Evolutionary conservation across 164 flowering plant species (phyloP).

Genomic region (Nymphaea colorata): DNA sequence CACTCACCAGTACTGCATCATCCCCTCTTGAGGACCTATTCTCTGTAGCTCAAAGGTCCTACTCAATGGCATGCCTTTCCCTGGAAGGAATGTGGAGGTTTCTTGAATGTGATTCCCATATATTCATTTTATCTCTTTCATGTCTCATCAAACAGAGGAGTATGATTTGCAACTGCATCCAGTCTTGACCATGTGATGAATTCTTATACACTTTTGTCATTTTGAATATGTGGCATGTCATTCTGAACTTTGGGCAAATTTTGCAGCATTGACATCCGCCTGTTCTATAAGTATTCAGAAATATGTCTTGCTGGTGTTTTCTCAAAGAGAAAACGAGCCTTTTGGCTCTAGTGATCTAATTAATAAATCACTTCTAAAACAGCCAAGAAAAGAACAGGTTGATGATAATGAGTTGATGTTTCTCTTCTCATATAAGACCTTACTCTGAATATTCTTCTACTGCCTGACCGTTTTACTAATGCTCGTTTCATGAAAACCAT

Average conservation of each 20-base stretch:
- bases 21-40: slow-evolving; percentile 30
- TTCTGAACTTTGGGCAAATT: no score
- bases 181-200: slow-evolving; percentile 19
- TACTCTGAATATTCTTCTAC: slow-evolving; percentile 38
- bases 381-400: slow-evolving; percentile 43
- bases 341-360: slow-evolving; percentile 40
- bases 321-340: slow-evolving; percentile 45
- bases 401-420: slow-evolving; percentile 24
- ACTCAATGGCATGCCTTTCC: slow-evolving; percentile 53
- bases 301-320: slow-evolving; percentile 36
- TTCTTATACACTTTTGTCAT: slow-evolving; percentile 48
- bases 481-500: slow-evolving; percentile 15
- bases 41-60: slow-evolving; percentile 38
- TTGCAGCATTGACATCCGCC: no score
- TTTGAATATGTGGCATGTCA: slow-evolving; percentile 31
- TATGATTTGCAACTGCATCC: slow-evolving; percentile 51
- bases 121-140: slow-evolving; percentile 55
- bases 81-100: slow-evolving; percentile 83
- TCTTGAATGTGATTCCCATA: slow-evolving; percentile 44
- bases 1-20: slow-evolving; percentile 62
- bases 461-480: slow-evolving; percentile 28
- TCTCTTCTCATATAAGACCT: slow-evolving; percentile 69
- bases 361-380: slow-evolving; percentile 56
- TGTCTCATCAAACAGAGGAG: slow-evolving; percentile 68
- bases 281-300: slow-evolving; percentile 35